These are phyloP conservation scores for Scleroderma citrinum DNA, from an alignment of 768 basidiomycete genomes.

Conservation along the genomic window DNA sequence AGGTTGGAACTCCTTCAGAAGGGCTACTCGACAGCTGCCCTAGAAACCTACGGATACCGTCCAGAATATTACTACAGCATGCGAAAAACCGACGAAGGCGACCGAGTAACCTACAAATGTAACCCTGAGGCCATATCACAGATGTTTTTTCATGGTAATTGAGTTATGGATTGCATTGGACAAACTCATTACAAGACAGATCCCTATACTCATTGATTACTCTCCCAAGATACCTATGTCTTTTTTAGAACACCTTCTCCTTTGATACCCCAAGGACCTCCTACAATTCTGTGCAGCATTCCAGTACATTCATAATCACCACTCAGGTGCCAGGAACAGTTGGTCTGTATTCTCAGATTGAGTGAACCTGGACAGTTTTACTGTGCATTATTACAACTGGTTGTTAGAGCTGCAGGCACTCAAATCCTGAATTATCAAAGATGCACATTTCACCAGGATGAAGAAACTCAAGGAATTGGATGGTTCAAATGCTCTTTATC, in stretches of 20 bases:
- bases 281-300: slow-evolving; percentile 21
- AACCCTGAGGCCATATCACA: slow-evolving; percentile 35
- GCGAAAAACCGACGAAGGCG: too few relatives aligned
- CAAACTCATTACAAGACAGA: slow-evolving; percentile 23
- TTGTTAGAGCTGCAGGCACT: slow-evolving; percentile 21
- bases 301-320: slow-evolving; percentile 29
- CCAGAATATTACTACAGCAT: too few relatives aligned
- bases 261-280: slow-evolving; percentile 24
- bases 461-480: not conserved
- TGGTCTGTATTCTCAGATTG: slow-evolving; percentile 31
- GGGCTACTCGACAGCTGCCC: slow-evolving; percentile 23
- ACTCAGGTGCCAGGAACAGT: slow-evolving; percentile 5
- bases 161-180: slow-evolving; percentile 43
- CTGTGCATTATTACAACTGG: slow-evolving; percentile 29
- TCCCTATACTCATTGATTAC: slow-evolving; percentile 33
- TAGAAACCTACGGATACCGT: too few relatives aligned
- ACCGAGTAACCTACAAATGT: slow-evolving; percentile 22
- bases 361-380: slow-evolving; percentile 18
- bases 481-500: slow-evolving; percentile 11
- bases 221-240: slow-evolving; percentile 27
- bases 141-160: slow-evolving; percentile 29
- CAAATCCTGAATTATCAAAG: slow-evolving; percentile 24
- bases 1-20: slow-evolving; percentile 21
- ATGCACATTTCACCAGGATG: slow-evolving; percentile 10
- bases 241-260: slow-evolving; percentile 23